Evolutionary conservation across 2,329 filamentous ascomycete genomes (phyloP), one percentile per base, ranked within the genome.

Genomic region (Coleophoma cylindrospora): DNA sequence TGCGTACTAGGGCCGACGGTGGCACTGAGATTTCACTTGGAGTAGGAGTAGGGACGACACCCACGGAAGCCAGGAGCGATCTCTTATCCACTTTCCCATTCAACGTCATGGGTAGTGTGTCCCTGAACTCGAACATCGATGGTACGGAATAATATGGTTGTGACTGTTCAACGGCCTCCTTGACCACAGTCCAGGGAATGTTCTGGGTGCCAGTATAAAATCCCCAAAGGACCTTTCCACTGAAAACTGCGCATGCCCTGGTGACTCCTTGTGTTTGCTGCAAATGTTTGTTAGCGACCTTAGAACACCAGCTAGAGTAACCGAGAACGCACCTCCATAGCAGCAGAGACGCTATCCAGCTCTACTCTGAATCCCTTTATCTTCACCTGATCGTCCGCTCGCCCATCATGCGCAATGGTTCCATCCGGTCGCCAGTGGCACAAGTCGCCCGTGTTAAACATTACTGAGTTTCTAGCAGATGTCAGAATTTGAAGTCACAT

Each of bases 361-460:
- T 83, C 79, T 43, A 84, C 76, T 21, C 80, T 76, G 60, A 83
- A 82, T 8, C 80, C 79, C 71, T 81, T 80, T 59, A 83, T 73
- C 64, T 83, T 83, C 52, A 83, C 75, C 59, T 83, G 80, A 52
- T 83, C 79, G 56, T 84, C 80, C n/a, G 70, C 70, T 34, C 80
- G 73, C 3, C 80, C 79, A 34, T 80, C 71, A 19, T 76, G 78
- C 40, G 79, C 71, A 36, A 84, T 67, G 22, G 70, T 72, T 11
- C 80, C 79, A 56, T 80, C 73, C 2, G 68, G 60, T 36, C 70
- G 68, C 79, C 79, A 83, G 12, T 70, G 68, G 15, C 75, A 78
- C 19, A 83, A 69, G 55, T 84, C 80, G 7, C 80, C 80, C 2
- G 80, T 83, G 57, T 80, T 79, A 64, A 80, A 83, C 74, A 83